phyloP scores from a whole-genome alignment of 2,329 filamentous ascomycete species.

The Nemania sp. region DNA sequence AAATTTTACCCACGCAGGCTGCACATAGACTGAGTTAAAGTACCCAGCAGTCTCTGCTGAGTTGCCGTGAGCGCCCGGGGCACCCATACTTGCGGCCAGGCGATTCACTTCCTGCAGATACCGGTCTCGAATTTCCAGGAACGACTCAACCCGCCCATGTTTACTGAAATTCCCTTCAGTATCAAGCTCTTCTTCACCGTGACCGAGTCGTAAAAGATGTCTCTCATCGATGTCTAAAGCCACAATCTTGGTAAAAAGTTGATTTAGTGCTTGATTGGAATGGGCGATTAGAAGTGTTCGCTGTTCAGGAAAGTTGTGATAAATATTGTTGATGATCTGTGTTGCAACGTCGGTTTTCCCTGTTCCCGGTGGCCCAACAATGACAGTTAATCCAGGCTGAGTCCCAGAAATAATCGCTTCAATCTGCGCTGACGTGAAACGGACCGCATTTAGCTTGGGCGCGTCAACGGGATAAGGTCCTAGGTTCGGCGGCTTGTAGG shows the following conservation, averaged over 20 bases:
- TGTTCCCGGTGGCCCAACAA: slow-evolving; percentile 93
- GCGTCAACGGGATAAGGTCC: slow-evolving; percentile 88
- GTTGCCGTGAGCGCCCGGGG: slow-evolving; percentile 91
- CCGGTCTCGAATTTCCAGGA: slow-evolving; percentile 81
- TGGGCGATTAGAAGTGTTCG: slow-evolving; percentile 92
- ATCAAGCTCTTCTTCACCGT: slow-evolving; percentile 92
- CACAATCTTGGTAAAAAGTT: slow-evolving; percentile 98
- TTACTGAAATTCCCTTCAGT: slow-evolving; percentile 90
- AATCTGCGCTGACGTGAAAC: slow-evolving; percentile 88
- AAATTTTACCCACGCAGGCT: slow-evolving; percentile 87
- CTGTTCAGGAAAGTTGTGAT: slow-evolving; percentile 94
- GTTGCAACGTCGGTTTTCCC: slow-evolving; percentile 99
- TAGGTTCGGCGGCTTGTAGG: slow-evolving; percentile 85
- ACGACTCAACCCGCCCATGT: slow-evolving; percentile 90
- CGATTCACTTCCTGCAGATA: slow-evolving; percentile 85
- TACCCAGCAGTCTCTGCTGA: slow-evolving; percentile 97
- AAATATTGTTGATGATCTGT: slow-evolving; percentile 98
- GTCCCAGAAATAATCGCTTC: slow-evolving; percentile 93
- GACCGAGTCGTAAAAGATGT: slow-evolving; percentile 87
- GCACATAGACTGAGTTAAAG: slow-evolving; percentile 90
- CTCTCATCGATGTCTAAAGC: slow-evolving; percentile 93
- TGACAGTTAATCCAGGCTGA: slow-evolving; percentile 89
- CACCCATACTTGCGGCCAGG: slow-evolving; percentile 80
- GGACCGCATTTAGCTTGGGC: slow-evolving; percentile 79
- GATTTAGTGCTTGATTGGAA: slow-evolving; percentile 96